These are phyloP conservation scores for Globisporangium solare DNA, from an alignment of 352 stramenopile genomes.

Conservation along the genomic window DNA sequence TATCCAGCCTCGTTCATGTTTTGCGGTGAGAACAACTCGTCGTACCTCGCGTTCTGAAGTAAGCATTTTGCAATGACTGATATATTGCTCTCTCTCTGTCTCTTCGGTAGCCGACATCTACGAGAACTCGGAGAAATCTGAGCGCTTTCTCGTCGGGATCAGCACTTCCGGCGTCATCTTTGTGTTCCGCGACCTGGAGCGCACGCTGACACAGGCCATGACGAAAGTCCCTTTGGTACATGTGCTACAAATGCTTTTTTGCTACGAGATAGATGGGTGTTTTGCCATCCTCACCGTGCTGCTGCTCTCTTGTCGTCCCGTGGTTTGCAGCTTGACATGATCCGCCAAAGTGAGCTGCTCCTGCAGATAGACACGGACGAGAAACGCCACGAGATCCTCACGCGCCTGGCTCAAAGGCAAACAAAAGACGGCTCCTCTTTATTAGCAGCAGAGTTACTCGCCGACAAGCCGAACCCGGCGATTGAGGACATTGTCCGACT, in stretches of 20 bases:
- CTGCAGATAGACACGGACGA: conserved; percentile 32
- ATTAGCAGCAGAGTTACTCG: conserved; percentile 6
- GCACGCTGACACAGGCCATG: conserved; percentile 42
- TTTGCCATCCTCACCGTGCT: no score
- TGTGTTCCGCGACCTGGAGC: conserved; percentile 44
- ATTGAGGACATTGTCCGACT: conserved; percentile 15
- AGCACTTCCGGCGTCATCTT: conserved; percentile 66
- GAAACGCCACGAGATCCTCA: conserved; percentile 37
- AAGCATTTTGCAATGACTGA: neutral
- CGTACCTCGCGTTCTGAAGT: neutral
- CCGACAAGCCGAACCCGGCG: conserved; percentile 2
- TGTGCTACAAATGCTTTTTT: neutral
- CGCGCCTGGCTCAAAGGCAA: conserved; percentile 19
- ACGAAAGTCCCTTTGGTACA: conserved; percentile 38
- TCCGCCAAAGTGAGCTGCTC: conserved; percentile 31
- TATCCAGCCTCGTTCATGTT: conserved; percentile 60
- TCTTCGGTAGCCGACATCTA: conserved; percentile 25
- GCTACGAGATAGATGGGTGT: no score
- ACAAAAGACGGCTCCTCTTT: neutral
- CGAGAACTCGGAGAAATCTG: conserved; percentile 20
- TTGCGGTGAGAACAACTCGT: conserved; percentile 35
- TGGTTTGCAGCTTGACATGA: conserved; percentile 23
- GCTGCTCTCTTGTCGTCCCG: neutral
- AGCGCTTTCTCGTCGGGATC: conserved; percentile 50
- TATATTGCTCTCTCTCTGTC: neutral